Base-by-base conservation (phyloP, 2,329 filamentous ascomycete genomes). In the Fusarium piperis region DNA sequence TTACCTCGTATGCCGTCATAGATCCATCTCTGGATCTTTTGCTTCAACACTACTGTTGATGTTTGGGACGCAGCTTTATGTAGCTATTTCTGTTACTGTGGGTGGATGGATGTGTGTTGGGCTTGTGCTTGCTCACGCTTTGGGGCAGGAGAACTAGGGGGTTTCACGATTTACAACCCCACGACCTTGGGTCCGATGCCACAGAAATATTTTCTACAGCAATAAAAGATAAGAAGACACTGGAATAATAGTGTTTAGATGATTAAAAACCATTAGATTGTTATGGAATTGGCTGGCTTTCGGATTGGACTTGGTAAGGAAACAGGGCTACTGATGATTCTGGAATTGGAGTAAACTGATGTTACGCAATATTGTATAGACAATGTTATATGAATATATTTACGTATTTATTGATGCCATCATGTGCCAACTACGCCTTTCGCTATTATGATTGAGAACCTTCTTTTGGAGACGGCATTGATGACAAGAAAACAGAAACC, bases 51-150 rank as follows among this genome's bases (percentile, higher is more conserved):
- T 55, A 1, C 2, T 55, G 4, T 26, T 55, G 18, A 55, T 55
- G 51, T 55, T 55, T 36, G 51, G 51, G 3, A 28, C 28, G 32
- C 51, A 55, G 8, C 51, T 67, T 38, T 30, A 46, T 15, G 64
- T 70, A 2, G 48, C 52, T 0, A n/a, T 67, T 16, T 15, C 46
- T 32, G n/a, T 62, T 10, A 33, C 58, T 26, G 52, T 41, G 16
- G 64, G 67, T 18, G 67, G 64, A 15, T 67, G 64, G 67, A 30
- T 67, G 9, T 64, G 59, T 38, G 38, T 36, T 36, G 51, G 51
- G 15, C 30, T 36, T 23, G 51, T 55, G 30, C 51, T 32, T 23
- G 33, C 15, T 1, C 20, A 35, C 16, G 51, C 51, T n/a, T 15
- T 55, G 9, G 51, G 32, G 13, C 28, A 52, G n/a, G 28, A 18